Conservation (phyloP, 116 monocot species). For the Dioscorea cayenensis region DNA sequence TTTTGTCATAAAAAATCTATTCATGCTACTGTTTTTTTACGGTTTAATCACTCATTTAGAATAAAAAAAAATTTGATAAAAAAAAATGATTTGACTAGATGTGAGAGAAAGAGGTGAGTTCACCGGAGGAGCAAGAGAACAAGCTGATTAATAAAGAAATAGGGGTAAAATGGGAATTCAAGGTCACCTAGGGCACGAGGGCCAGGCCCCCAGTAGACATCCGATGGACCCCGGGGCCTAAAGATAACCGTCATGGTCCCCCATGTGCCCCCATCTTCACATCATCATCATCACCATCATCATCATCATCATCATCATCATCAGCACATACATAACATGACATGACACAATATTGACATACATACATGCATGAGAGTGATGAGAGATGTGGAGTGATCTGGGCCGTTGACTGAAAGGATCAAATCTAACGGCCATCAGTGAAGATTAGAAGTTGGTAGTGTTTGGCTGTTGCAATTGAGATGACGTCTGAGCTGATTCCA, state of each 20-base stretch:
- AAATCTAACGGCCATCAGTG: background rate
- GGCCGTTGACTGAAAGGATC: background rate
- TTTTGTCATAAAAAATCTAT: too few relatives aligned
- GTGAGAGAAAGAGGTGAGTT: background rate
- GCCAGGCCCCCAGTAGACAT: background rate
- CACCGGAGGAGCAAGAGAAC: background rate
- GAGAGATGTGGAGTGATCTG: background rate
- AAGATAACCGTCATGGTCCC: slow-evolving; percentile 2
- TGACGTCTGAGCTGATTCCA: slow-evolving; percentile 8
- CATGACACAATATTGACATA: background rate
- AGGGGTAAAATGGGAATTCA: background rate
- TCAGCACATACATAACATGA: background rate
- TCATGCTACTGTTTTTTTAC: too few relatives aligned
- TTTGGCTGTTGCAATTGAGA: background rate
- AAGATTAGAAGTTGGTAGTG: background rate
- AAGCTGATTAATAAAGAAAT: background rate
- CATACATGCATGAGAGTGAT: background rate
- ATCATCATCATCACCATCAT: background rate
- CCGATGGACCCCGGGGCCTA: background rate
- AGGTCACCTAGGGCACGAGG: background rate
- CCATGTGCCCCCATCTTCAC: background rate
- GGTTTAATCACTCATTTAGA: too few relatives aligned
- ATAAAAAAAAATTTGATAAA: too few relatives aligned
- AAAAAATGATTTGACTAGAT: too few relatives aligned
- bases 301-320: background rate